A percentile compares a stretch with the other conserved stretches of the same genome.
Conservation (phyloP, 1,284 basidiomycete genomes). For the Bjerkandera adusta region DNA sequence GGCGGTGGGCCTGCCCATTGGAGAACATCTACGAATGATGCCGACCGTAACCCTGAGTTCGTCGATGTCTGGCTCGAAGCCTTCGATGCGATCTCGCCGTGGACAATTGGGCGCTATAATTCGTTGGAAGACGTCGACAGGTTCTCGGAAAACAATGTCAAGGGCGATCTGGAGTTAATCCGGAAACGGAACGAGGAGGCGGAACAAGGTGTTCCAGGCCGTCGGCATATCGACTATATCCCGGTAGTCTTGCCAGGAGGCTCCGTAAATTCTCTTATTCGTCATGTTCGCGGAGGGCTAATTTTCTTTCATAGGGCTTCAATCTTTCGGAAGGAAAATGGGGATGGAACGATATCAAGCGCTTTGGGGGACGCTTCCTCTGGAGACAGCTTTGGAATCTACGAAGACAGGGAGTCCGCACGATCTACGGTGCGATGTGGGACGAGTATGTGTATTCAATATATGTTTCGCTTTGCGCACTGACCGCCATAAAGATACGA, state of each 20-base stretch:
- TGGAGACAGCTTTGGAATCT: conserved; percentile 75
- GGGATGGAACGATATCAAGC: conserved; percentile 62
- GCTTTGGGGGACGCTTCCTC: conserved; percentile 68
- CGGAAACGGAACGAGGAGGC: conserved; percentile 42
- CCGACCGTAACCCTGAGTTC: conserved; percentile 62
- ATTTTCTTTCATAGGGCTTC: conserved; percentile 45
- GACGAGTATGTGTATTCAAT: conserved; percentile 58
- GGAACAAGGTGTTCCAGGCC: conserved; percentile 31
- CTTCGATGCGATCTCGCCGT: conserved; percentile 75
- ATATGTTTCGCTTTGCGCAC: background rate
- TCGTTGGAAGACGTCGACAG: conserved; percentile 55
- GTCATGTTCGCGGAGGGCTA: background rate
- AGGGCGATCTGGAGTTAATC: conserved; percentile 58
- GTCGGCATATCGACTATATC: conserved; percentile 65
- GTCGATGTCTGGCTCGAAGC: conserved; percentile 63
- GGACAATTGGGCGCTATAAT: conserved; percentile 68
- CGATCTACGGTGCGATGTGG: conserved; percentile 80
- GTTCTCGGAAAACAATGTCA: conserved; percentile 59
- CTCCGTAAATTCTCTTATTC: conserved; percentile 48
- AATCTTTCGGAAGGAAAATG: conserved; percentile 68
- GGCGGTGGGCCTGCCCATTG: conserved; percentile 67
- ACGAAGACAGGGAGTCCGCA: conserved; percentile 56
- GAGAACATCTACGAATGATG: conserved; percentile 65
- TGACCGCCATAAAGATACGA: conserved; percentile 52
- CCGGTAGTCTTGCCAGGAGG: conserved; percentile 74